Evolutionary conservation across 2,329 filamentous ascomycete species (phyloP), one percentile per base, ranked within the genome.

Genomic region (Penicillium sp.): DNA sequence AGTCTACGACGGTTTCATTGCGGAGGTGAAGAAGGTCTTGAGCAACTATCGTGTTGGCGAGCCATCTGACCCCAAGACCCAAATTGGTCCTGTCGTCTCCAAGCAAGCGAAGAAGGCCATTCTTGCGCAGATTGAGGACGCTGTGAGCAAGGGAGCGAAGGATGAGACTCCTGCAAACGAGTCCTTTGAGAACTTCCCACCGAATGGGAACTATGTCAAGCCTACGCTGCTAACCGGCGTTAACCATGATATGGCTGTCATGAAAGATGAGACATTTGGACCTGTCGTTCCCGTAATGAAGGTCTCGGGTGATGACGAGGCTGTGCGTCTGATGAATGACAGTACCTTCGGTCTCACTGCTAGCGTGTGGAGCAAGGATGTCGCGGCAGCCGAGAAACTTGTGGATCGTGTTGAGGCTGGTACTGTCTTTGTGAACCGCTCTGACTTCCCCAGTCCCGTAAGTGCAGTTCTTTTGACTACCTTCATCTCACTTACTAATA

Each of bases 321-420:
- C 92, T 2, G 74, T 96, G 54, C 74, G 77, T 58, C 74, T 92
- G 42, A 96, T 97, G 90, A 96, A 96, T 63, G 90, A 95, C 68
- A 93, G 88, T 72, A 85, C 95, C 57, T 95, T 95, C 66, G 92
- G 92, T 4, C 78, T 97, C 54, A 96, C 92, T 3, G 92, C 91
- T n/a, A 95, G 89, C 64, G 90, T 97, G 63, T 97, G 92, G 92
- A 95, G 90, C 50, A 95, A 93, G 70, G 89, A 97, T 65, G 82
- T 84, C 2, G 77, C 75, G 38, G 84, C 79, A 65, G 92, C 86
- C 13, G 83, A 90, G 60, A 80, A 87, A 66, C 77, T 97, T 44
- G 82, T 86, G 33, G 85, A 93, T 47, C 78, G 84, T 42, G 83
- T 97, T 40, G 91, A 96, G 68, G 91, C 92, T 38, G 92, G 92